phyloP scores from a whole-genome alignment of 208 protist species.

The Plasmodiophora brassicae region DNA sequence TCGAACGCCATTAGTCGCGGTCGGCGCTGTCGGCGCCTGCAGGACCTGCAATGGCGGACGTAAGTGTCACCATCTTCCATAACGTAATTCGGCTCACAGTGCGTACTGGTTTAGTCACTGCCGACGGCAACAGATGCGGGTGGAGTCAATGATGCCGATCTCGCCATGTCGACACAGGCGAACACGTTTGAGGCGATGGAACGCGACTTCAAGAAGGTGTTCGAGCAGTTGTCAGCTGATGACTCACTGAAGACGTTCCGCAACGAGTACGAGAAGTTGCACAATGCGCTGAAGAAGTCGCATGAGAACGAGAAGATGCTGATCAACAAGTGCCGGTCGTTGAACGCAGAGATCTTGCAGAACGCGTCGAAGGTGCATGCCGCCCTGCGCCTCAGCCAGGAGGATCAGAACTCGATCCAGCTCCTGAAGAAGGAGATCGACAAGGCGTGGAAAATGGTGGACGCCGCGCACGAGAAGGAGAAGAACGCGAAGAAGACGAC shows the following conservation, averaged over 20 bases:
- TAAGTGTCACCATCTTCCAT: too few species aligned
- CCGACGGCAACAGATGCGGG: too few species aligned
- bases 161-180: too few species aligned
- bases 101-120: too few species aligned
- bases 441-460: constrained; percentile 91
- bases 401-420: constrained; percentile 88
- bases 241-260: constrained; percentile 83
- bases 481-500: constrained; percentile 85
- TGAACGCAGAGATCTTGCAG: constrained; percentile 83
- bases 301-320: constrained; percentile 92
- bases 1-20: too few species aligned
- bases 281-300: constrained; percentile 87
- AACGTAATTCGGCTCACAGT: too few species aligned
- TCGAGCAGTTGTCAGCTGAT: constrained; percentile 79
- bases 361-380: constrained; percentile 91
- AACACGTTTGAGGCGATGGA: constrained; percentile 81
- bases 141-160: too few species aligned
- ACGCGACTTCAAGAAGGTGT: constrained; percentile 79
- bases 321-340: constrained; percentile 80
- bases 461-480: constrained; percentile 90
- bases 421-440: constrained; percentile 68
- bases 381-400: constrained; percentile 84
- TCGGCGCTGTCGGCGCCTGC: too few species aligned
- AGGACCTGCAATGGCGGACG: too few species aligned
- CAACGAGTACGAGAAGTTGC: constrained; percentile 93